Conservation (phyloP, 345 rosid genomes). For the Punica granatum region DNA sequence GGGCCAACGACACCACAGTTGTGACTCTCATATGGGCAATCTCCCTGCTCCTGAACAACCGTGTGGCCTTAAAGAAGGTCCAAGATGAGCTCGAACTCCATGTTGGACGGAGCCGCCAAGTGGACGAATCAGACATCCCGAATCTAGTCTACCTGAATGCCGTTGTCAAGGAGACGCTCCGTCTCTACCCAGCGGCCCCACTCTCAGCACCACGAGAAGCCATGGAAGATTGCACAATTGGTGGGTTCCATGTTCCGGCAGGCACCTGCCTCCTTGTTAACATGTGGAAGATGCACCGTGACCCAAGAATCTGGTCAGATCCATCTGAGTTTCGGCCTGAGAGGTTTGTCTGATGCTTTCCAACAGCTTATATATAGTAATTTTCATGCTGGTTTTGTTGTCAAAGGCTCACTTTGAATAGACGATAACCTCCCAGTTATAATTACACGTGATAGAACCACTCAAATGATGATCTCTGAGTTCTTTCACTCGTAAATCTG, state of each 20-base stretch:
- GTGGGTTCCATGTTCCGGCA: slow-evolving; percentile 32
- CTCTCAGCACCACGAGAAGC: slow-evolving; percentile 39
- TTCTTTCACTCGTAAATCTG: not conserved
- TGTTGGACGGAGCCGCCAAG: slow-evolving; percentile 15
- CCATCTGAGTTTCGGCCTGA: slow-evolving; percentile 36
- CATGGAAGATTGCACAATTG: slow-evolving; percentile 31
- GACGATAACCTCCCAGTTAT: no score
- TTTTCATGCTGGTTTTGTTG: no score
- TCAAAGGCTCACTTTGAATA: no score
- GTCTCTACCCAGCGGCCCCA: slow-evolving; percentile 17
- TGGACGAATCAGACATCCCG: slow-evolving; percentile 20
- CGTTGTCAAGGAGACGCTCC: slow-evolving; percentile 15
- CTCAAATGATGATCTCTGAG: not conserved
- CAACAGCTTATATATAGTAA: not conserved
- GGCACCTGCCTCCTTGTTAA: slow-evolving; percentile 45
- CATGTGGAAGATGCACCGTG: slow-evolving; percentile 56
- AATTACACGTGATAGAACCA: no score
- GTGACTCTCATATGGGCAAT: slow-evolving; percentile 27
- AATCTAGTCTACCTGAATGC: slow-evolving; percentile 19
- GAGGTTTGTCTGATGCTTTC: slow-evolving; percentile 7
- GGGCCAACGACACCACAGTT: slow-evolving; percentile 39
- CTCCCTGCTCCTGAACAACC: slow-evolving; percentile 27
- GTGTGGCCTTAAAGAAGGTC: slow-evolving; percentile 6
- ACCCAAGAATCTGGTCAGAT: slow-evolving; percentile 39
- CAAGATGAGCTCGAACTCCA: slow-evolving; percentile 21